Percentiles rank a stretch among this genome's conserved stretches.
Evolutionary conservation across 495 filamentous ascomycete species (phyloP).

Genomic region (Neurospora sp.): DNA sequence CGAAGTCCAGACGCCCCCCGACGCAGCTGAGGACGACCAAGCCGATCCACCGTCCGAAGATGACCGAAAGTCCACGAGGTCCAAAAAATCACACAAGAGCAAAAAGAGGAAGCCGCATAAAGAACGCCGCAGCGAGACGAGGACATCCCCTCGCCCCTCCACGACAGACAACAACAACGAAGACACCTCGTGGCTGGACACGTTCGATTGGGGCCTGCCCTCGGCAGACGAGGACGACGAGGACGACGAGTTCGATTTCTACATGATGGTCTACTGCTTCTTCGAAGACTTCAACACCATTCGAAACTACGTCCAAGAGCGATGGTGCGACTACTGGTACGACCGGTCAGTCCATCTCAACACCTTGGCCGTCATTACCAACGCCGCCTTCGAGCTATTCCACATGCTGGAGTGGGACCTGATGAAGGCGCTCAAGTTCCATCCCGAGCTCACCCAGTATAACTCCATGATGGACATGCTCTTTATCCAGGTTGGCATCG

Average conservation of each 20-base stretch:
- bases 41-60: conserved; percentile 5
- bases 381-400: conserved; percentile 23
- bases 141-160: background rate
- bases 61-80: background rate
- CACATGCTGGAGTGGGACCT: conserved; percentile 21
- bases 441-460: conserved; percentile 9
- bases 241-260: conserved; percentile 19
- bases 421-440: conserved; percentile 3
- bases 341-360: conserved; percentile 9
- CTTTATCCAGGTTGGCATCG: conserved; percentile 13
- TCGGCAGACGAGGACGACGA: conserved; percentile 3
- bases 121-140: conserved; percentile 4
- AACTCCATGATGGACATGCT: conserved; percentile 17
- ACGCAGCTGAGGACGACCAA: background rate
- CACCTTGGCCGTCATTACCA: conserved; percentile 19
- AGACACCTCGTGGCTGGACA: conserved; percentile 11
- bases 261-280: conserved; percentile 26
- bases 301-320: conserved; percentile 17
- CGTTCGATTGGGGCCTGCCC: conserved; percentile 5
- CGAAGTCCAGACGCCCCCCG: conserved; percentile 7
- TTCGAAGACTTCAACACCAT: conserved; percentile 25
- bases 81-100: conserved; percentile 3
- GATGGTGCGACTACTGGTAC: conserved; percentile 21
- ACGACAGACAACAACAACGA: background rate
- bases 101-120: conserved; percentile 12